Evolutionary conservation across 2,329 filamentous ascomycete species (phyloP), one percentile per base, ranked within the genome.

Genomic region (Botrytis paeoniae): DNA sequence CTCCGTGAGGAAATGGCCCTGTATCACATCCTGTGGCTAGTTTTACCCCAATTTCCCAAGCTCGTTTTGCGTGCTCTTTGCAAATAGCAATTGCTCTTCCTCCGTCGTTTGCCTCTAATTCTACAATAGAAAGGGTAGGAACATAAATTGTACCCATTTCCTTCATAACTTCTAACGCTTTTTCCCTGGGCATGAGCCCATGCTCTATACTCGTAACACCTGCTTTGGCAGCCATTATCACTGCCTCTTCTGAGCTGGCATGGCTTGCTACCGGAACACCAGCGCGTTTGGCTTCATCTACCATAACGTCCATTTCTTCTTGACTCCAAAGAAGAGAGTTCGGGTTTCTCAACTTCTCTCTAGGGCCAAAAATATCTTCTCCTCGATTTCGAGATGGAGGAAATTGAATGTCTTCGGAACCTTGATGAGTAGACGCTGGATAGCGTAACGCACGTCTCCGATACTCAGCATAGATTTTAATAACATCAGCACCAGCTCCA

Each of bases 11-110:
- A 2, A 16, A 32, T 12, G 54, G 37, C 29, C 51, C 51, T 41
- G 54, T 70, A 37, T 70, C 43, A 7, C 68, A 57, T 25, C 35
- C 39, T 60, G 37, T 60, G 22, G 54, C 54, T 43, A 70, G 51
- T 29, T 57, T 57, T 1, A 57, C 51, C 18, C n/a, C 51, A 3
- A 57, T 29, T 6, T 57, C n/a, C 51, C 51, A 57, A 32, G 51
- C 51, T 3, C 51, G 6, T 57, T 18, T 29, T 3, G 51, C n/a
- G 51, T 57, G 51, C 14, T 57, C 51, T 57, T 57, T 57, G 3
- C 51, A 29, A 8, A 57, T 9, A 32, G n/a, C 14, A 57, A 57
- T 32, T 57, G 51, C n/a, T 32, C 51, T 57, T 29, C 51, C 51
- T 9, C n/a, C 51, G 29, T 57, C 51, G 7, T 57, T 29, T 14